Base-by-base conservation (phyloP, 176 grass and related monocot species). In the Ensete ventricosum region DNA sequence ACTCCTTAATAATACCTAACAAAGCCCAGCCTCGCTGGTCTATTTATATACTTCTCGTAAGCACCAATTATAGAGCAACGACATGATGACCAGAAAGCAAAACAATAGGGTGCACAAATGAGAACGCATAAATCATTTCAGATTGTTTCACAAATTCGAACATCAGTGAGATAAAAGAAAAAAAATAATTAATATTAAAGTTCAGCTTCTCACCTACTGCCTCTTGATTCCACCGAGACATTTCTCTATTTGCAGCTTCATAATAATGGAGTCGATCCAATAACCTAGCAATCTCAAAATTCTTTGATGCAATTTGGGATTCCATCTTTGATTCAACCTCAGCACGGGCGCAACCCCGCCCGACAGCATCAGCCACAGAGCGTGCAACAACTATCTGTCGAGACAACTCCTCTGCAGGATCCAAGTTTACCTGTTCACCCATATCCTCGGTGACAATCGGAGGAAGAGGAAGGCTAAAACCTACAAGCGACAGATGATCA, bases 161-260 rank as follows among this genome's bases (percentile, higher is more conserved):
- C 10, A 65, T 65, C 22, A 67, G 4, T 58, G 17, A 17, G 10
- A 67, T 9, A 4, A 67, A 11, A 67, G 9, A 48, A 59, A 50
- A n/a, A 11, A 60, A 75, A n/a, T n/a, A 75, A 75, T 27, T 8
- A 76, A 11, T 14, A 43, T 63, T 23, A 16, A 75, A 72, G 75
- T 81, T 81, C 59, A 85, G 75, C 64, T 80, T 20, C 80, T 83
- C 84, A 95, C 96, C 96, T 0, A 95, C 87, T 77, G 96, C 88
- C 89, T 99, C 91, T 89, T 99, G 96, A 62, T 99, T 99, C 79
- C 91, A 89, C 59, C 95, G 96, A 58, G 88, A 94, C 88, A 99
- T 99, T 77, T 99, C 91, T 80, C 84, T 89, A 82, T 99, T 99
- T 66, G 88, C 88, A 74, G 91, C 84, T 83, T 99, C 96, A 83